Evolutionary conservation across 1,139 yeast species (phyloP).

Genomic region (Lodderomyces theae): DNA sequence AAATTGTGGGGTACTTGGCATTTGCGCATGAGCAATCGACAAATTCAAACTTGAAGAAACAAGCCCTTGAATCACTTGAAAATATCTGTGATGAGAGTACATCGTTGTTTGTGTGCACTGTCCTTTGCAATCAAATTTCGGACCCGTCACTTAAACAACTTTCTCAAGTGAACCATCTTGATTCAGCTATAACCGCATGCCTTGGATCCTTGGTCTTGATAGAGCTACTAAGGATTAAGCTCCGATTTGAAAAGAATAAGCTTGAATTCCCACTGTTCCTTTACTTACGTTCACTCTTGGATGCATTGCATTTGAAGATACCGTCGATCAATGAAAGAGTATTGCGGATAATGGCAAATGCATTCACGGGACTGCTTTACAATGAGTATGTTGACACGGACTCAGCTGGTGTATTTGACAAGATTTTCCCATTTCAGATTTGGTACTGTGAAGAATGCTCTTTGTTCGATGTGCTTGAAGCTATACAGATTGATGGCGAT

Average conservation of each 20-base stretch:
- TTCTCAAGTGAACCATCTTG: not conserved
- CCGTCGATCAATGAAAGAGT: slow-evolving; percentile 31
- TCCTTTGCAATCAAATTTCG: not conserved
- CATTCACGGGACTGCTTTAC: slow-evolving; percentile 29
- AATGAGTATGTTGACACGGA: slow-evolving; percentile 17
- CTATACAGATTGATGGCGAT: slow-evolving; percentile 23
- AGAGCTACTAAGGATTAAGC: not conserved
- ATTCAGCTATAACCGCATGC: not conserved
- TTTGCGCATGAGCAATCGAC: not conserved
- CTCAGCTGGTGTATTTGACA: slow-evolving; percentile 17
- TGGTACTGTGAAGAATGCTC: slow-evolving; percentile 49
- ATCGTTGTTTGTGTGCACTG: not conserved
- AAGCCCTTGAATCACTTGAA: not conserved
- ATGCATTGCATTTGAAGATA: slow-evolving; percentile 26
- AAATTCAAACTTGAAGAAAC: not conserved
- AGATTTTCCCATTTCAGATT: slow-evolving; percentile 40
- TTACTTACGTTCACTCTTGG: slow-evolving; percentile 26
- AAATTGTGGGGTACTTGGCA: not conserved
- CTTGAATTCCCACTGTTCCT: slow-evolving; percentile 18
- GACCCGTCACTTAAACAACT: not conserved
- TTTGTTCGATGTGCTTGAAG: slow-evolving; percentile 34
- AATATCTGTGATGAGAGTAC: not conserved
- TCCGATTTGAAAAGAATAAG: slow-evolving; percentile 6
- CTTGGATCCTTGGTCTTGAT: slow-evolving; percentile 1
- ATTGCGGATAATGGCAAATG: slow-evolving; percentile 32